Percentiles rank a stretch among this genome's conserved stretches.
Evolutionary conservation across 2,329 filamentous ascomycete genomes (phyloP).

Genomic region (Leptographium lundbergii): DNA sequence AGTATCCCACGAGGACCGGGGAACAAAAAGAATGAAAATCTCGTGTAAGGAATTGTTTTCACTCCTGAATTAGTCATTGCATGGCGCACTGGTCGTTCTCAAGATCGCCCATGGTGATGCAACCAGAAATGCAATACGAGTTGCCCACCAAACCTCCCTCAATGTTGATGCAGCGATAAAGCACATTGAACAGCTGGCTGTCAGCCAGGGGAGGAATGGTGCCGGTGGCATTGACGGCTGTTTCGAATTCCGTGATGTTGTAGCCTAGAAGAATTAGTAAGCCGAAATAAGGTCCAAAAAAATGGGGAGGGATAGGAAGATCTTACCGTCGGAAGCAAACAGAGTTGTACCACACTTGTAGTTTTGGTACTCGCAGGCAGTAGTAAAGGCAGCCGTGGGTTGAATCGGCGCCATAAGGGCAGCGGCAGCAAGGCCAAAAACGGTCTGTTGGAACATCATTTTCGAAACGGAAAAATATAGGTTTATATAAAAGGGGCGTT

Average conservation of each 20-base stretch:
- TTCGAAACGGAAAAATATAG: background rate
- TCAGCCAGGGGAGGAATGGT: conserved; percentile 8
- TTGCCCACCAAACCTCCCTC: conserved; percentile 7
- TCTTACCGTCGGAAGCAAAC: background rate
- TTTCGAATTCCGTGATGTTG: conserved; percentile 7
- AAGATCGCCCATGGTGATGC: conserved; percentile 6
- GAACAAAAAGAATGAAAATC: background rate
- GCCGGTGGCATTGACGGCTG: conserved; percentile 7
- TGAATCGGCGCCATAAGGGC: background rate
- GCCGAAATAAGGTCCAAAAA: background rate
- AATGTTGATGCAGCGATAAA: conserved; percentile 10
- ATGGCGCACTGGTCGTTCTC: conserved; percentile 10
- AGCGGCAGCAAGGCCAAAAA: background rate
- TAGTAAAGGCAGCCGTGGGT: background rate
- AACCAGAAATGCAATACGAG: conserved; percentile 11
- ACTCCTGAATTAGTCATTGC: background rate
- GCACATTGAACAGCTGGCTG: conserved; percentile 8
- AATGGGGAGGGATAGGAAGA: background rate
- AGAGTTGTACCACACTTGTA: background rate
- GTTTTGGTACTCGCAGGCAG: background rate
- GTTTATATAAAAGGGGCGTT: background rate
- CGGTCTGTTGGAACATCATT: background rate
- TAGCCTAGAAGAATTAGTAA: conserved; percentile 4
- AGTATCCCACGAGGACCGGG: background rate
- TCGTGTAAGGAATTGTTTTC: background rate